A percentile compares a stretch with the other conserved stretches of the same genome.
Conservation (phyloP, 2,329 filamentous ascomycete species). For the Massarina eburnea region DNA sequence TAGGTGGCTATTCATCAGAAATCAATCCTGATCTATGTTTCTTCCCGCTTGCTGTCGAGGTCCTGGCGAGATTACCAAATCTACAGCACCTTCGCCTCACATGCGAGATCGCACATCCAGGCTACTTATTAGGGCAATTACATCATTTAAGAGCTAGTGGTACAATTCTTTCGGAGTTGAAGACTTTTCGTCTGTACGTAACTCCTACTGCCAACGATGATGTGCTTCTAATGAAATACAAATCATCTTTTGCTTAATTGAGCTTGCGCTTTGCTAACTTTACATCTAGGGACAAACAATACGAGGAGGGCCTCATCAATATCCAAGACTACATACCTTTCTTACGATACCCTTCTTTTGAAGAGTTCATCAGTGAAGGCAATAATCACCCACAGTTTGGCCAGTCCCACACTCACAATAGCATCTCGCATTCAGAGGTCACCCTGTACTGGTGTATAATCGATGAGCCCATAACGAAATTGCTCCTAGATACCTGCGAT, state of each 20-base stretch:
- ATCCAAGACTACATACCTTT: constrained; percentile 6
- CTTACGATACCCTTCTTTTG: constrained; percentile 4
- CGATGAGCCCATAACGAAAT: background rate
- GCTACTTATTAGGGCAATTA: constrained; percentile 3
- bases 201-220: background rate
- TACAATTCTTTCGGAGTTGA: constrained; percentile 5
- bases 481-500: background rate
- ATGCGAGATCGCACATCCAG: background rate
- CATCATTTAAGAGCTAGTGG: constrained; percentile 4
- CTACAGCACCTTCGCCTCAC: background rate
- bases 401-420: background rate
- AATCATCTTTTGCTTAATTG: background rate
- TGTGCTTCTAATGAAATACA: no score
- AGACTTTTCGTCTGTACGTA: constrained; percentile 9
- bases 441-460: constrained; percentile 7
- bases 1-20: background rate
- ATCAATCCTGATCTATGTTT: background rate
- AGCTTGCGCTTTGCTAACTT: background rate
- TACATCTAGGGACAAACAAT: background rate
- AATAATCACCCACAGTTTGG: background rate
- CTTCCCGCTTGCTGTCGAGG: background rate
- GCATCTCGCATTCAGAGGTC: background rate
- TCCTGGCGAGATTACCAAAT: background rate
- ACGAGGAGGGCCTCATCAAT: constrained; percentile 4
- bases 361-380: constrained; percentile 5